Evolutionary conservation across 192 early-diverging fungal genomes (phyloP), one percentile per base, ranked within the genome.

Genomic region (Rhizophagus clarus): DNA sequence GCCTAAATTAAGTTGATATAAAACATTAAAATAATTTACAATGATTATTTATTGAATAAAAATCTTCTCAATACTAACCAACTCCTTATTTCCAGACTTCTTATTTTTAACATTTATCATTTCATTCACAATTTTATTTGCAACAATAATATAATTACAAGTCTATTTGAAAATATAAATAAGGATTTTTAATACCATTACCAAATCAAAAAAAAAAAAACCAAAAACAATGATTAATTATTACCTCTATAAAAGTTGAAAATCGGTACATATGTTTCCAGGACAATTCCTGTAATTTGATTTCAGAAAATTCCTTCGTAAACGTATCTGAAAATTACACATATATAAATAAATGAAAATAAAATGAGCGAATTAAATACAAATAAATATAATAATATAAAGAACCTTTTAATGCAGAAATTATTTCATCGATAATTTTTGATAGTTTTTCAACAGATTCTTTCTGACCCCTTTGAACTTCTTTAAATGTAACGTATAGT

Each of bases 171-270:
- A 20, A 22, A 31, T 28, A 73, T 71, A 28, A 51, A 74, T 60
- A 51, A 61, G 20, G 14, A 37, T 64, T 34, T n/a, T 12, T 12
- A 45, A 45, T 45, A 12, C 2, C 1, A 45, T 45, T 12, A 45
- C 12, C 11, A 4, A 1, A 6, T 5, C 10, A 67, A 24, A 26
- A 67, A 62, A n/a, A 26, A 17, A 51, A 32, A 10, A 29, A 15
- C 28, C n/a, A n/a, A n/a, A 47, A 68, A 40, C 7, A 37, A 26
- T 29, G 3, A n/a, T 40, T 40, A 37, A 4, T 37, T 34, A 12
- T 66, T 77, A 77, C 75, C 61, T 77, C 75, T 9, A 66, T n/a
- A 29, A 77, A 77, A 31, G 29, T 32, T n/a, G 75, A 61, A 26
- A 63, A 17, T 77, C 28, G 61, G 26, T 62, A 7, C 31, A 77